Evolutionary conservation across 257 asterid species (phyloP).

Genomic region (Linaria vulgaris): DNA sequence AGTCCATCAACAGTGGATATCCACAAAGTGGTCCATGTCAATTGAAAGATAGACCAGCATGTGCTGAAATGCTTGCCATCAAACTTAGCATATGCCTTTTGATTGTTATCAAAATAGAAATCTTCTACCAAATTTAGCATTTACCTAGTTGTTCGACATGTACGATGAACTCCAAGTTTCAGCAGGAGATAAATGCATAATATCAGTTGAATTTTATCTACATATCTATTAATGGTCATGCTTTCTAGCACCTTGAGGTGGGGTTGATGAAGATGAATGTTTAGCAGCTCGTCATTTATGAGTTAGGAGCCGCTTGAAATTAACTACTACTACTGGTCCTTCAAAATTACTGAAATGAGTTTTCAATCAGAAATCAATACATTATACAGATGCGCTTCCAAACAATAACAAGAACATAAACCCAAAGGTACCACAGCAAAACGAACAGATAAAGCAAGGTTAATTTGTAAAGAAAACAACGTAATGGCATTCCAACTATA

Average conservation of each 20-base stretch:
- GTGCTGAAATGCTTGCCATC: conserved; percentile 15
- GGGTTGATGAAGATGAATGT: too few relatives aligned
- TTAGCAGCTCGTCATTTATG: too few relatives aligned
- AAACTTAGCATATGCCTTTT: background rate
- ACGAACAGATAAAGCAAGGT: background rate
- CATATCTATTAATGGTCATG: background rate
- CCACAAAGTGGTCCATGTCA: conserved; percentile 53
- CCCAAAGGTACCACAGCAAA: background rate
- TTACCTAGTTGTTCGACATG: background rate
- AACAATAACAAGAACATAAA: background rate
- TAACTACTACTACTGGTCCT: too few relatives aligned
- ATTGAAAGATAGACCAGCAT: conserved; percentile 28
- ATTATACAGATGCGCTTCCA: background rate
- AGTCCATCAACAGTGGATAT: conserved; percentile 18
- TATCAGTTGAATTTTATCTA: background rate
- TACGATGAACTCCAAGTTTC: conserved; percentile 20
- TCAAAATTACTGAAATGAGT: background rate
- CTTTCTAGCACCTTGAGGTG: too few relatives aligned
- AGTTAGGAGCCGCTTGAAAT: too few relatives aligned
- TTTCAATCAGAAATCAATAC: background rate
- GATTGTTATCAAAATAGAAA: conserved; percentile 1
- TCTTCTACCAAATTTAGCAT: background rate
- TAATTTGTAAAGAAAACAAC: conserved; percentile 7
- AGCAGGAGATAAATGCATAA: too few relatives aligned
- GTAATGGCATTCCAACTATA: background rate